These are phyloP conservation scores for Diaporthe velutina DNA, from an alignment of 2,329 filamentous ascomycete species.

Conservation along the genomic window DNA sequence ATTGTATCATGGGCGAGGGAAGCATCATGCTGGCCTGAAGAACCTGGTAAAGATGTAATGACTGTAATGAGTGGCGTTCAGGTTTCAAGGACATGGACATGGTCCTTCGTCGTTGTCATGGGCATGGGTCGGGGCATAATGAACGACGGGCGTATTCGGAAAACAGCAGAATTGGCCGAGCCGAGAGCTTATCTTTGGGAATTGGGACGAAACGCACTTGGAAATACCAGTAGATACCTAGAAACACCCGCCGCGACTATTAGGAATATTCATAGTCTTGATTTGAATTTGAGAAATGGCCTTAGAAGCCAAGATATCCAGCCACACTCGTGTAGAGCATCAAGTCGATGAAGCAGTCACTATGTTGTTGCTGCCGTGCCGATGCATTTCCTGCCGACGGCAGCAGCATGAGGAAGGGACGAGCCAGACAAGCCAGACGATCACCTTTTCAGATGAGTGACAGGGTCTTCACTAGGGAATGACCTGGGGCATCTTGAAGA, in stretches of 20 bases:
- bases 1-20: constrained; percentile 19
- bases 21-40: constrained; percentile 18
- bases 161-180: constrained; percentile 13
- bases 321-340: neutral
- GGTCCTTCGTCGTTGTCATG: neutral
- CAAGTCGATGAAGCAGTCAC: neutral
- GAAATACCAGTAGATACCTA: constrained; percentile 20
- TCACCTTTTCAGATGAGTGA: neutral
- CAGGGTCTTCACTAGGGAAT: neutral
- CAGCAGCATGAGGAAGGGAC: neutral
- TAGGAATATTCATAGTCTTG: constrained; percentile 4
- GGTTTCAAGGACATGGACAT: constrained; percentile 16
- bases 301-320: no score
- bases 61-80: constrained; percentile 26
- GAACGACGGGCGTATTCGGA: neutral
- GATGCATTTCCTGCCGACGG: constrained; percentile 3
- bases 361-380: no score
- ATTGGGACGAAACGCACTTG: neutral
- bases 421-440: neutral
- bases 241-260: neutral
- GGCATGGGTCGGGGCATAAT: constrained; percentile 16
- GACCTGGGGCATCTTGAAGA: neutral
- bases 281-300: neutral
- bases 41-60: constrained; percentile 27
- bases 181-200: constrained; percentile 13